Evolutionary conservation across 192 early-diverging fungal species (phyloP).

Genomic region (Coemansia erecta): DNA sequence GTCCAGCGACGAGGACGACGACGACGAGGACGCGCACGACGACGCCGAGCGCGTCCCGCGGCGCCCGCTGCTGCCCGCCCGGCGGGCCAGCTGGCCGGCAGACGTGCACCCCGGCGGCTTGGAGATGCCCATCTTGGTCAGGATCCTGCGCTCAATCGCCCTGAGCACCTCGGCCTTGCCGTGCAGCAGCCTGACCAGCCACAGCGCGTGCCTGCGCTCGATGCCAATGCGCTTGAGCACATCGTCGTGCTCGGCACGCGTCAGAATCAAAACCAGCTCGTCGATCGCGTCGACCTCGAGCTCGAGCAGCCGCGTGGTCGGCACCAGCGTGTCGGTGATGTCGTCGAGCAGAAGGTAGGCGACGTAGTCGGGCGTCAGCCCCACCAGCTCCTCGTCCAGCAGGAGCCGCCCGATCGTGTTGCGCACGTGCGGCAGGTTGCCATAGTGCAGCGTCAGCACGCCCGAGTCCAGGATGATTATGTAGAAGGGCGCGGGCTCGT

Average conservation of each 20-base stretch:
- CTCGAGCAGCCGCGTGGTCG: constrained; percentile 83
- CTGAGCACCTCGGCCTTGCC: constrained; percentile 77
- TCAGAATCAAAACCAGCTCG: constrained; percentile 87
- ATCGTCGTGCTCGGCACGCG: constrained; percentile 79
- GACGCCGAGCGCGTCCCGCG: neutral
- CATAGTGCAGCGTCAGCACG: constrained; percentile 40
- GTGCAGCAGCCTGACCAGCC: constrained; percentile 64
- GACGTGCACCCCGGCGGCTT: neutral
- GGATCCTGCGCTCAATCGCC: constrained; percentile 59
- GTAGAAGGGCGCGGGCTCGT: constrained; percentile 48
- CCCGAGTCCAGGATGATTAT: constrained; percentile 36
- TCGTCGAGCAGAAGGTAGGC: constrained; percentile 93
- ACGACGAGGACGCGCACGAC: neutral
- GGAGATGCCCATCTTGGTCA: constrained; percentile 9
- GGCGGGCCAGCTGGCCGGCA: neutral
- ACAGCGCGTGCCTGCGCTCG: constrained; percentile 68
- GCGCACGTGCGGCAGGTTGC: constrained; percentile 38
- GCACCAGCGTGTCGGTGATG: constrained; percentile 90
- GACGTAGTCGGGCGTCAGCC: constrained; percentile 75
- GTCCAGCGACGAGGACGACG: neutral
- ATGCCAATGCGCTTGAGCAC: constrained; percentile 75
- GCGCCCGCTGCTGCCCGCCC: neutral
- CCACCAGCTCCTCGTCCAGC: constrained; percentile 31
- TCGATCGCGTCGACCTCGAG: constrained; percentile 95
- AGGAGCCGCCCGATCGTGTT: constrained; percentile 59